Evolutionary conservation across 768 basidiomycete genomes (phyloP), one percentile per base, ranked within the genome.

Genomic region (Tephrocybe sp.): DNA sequence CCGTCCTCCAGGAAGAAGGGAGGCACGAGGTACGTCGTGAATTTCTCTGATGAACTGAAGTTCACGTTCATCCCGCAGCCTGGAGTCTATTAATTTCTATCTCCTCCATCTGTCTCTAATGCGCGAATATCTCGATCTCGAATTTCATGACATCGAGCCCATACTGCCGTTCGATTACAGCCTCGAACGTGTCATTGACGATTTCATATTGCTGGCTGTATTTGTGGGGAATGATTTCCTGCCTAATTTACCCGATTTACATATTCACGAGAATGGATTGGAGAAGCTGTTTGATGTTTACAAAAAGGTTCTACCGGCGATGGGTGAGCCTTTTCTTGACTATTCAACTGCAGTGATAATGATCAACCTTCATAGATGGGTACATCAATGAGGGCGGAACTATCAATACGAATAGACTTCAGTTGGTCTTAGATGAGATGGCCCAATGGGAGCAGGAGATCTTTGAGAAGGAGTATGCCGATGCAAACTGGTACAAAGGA

Each of bases 171-270:
- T 98, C 74, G 71, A 74, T 25, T 98, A 98, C 68, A 88, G 76
- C 63, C 80, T 98, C 54, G 97, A 99, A 65, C 85, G 91, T 28
- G 77, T 99, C 67, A 96, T 99, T 63, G 96, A 99, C 67, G 97
- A 99, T 72, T 98, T 98, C 69, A 89, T 98, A 61, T 76, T 98
- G 6, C 82, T 99, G 58, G 92, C 94, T 19, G 92, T 98, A 22
- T 99, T 99, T 60, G 87, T 98, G 43, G 97, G 97, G 26, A 99
- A 98, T 64, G 96, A 98, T 71, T 98, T 98, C 70, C 68, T 98
- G 55, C 97, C 96, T 7, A 91, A 98, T 71, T 69, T 99, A 49
- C 97, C 97, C 4, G 94, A 97, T 66, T 68, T 99, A 22, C 97
- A 98, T 64, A 98, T 99, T 64, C 93, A 98, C 61, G 92, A 97